Conservation (phyloP, 495 filamentous ascomycete genomes). For the Paragyromitra xinjiangensis region DNA sequence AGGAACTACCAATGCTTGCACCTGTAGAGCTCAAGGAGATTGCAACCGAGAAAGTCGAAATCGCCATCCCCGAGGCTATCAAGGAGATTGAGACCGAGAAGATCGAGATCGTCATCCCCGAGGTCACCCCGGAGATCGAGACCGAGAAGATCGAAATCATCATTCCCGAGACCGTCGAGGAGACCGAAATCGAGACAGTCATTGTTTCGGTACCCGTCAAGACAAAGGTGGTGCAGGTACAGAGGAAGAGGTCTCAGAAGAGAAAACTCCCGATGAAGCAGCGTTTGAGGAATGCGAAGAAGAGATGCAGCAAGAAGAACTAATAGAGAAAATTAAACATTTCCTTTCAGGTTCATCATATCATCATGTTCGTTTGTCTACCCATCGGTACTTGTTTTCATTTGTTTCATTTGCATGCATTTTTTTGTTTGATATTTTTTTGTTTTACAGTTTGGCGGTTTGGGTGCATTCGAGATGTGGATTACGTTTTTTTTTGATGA, state of each 20-base stretch:
- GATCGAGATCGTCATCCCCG: slow-evolving; percentile 32
- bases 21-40: slow-evolving; percentile 40
- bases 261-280: slow-evolving; percentile 50
- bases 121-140: slow-evolving; percentile 28
- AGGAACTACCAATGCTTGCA: slow-evolving; percentile 18
- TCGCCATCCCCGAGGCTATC: slow-evolving; percentile 23
- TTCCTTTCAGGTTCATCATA: neutral
- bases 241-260: slow-evolving; percentile 48
- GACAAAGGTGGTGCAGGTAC: slow-evolving; percentile 33
- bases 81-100: slow-evolving; percentile 37
- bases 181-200: slow-evolving; percentile 28
- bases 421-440: slow-evolving; percentile 42
- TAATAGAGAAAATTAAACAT: slow-evolving; percentile 18
- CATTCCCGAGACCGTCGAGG: neutral
- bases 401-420: slow-evolving; percentile 36
- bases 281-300: slow-evolving; percentile 46
- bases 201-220: slow-evolving; percentile 7
- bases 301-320: slow-evolving; percentile 42
- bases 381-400: slow-evolving; percentile 19
- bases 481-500: slow-evolving; percentile 30
- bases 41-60: slow-evolving; percentile 26
- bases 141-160: slow-evolving; percentile 19
- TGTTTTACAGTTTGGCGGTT: slow-evolving; percentile 27
- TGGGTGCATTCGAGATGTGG: slow-evolving; percentile 39
- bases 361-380: neutral